Base-by-base conservation (phyloP, 192 early-diverging fungal species). In the Haplosporangium gracile region DNA sequence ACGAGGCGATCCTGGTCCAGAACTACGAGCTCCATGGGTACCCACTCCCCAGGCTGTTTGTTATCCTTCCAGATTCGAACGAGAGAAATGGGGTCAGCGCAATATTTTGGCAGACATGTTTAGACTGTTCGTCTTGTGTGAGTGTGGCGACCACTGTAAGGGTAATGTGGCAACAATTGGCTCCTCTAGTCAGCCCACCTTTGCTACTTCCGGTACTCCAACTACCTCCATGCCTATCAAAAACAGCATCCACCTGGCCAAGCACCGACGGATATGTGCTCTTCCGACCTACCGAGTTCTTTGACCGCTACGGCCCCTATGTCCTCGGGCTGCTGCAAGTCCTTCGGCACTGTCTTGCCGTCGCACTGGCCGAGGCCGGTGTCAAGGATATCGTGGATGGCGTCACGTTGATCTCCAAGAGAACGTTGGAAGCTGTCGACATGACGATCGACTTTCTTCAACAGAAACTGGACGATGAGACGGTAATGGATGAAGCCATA, bases 21-120 rank as follows among this genome's bases (percentile, higher is more conserved):
- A 80, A 36, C 16, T 80, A 80, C 16, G 72, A 80, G 10, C 40
- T 80, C 5, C 70, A 80, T 39, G 78, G 74, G 42, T 72, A 72
- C 13, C 70, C 77, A 1, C 72, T 79, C 39, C 77, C 77, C 2
- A 69, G 47, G 8, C 53, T 72, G 15, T 79, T 79, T 26, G 71
- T 79, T n/a, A 70, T 79, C 11, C 70, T 79, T 13, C 69, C 77
- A n/a, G 47, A 77, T n/a, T 13, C 40, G 16, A 11, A 22, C n/a
- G 26, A 20, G 10, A 20, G 10, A 32, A 5, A 11, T 74, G 49
- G 47, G 72, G 53, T 29, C n/a, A 18, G 2, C 29, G 26, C 18
- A 43, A 51, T 6, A 2, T 29, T 40, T 16, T 74, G 43, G 34
- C 24, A 7, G 49, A 74, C 8, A 74, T 29, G 22, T 53, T 74